phyloP scores from a whole-genome alignment of 2,329 filamentous ascomycete species.

The Monilinia fructicola region DNA sequence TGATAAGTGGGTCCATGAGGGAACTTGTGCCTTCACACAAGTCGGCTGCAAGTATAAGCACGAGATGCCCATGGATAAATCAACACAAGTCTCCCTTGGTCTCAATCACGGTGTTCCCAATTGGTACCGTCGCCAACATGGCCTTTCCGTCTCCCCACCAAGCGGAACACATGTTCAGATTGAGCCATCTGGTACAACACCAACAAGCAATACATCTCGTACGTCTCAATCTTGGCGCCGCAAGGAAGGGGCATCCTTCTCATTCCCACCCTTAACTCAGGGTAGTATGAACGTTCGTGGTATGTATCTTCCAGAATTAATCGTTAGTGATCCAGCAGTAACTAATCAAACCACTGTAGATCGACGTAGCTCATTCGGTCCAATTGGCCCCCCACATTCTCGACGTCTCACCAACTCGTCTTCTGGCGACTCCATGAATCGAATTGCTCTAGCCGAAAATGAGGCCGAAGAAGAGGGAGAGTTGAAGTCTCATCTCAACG shows the following conservation, averaged over 20 bases:
- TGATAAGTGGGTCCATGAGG: slow-evolving; percentile 85
- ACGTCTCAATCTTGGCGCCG: slow-evolving; percentile 21
- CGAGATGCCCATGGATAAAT: slow-evolving; percentile 74
- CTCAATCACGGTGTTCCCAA: slow-evolving; percentile 61
- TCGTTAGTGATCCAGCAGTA: not conserved
- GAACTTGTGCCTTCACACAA: slow-evolving; percentile 80
- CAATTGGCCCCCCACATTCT: slow-evolving; percentile 20
- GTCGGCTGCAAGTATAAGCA: slow-evolving; percentile 89
- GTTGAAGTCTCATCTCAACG: not conserved
- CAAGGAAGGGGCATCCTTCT: slow-evolving; percentile 2
- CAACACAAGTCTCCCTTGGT: slow-evolving; percentile 67
- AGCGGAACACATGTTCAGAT: slow-evolving; percentile 11
- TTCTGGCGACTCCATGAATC: not conserved
- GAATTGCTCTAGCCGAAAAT: slow-evolving; percentile 1
- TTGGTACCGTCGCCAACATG: slow-evolving; percentile 20
- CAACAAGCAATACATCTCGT: slow-evolving; percentile 1
- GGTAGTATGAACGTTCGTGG: slow-evolving; percentile 6
- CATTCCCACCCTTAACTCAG: not conserved
- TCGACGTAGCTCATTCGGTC: slow-evolving; percentile 19
- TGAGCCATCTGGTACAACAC: slow-evolving; percentile 9
- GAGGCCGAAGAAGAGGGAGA: not conserved
- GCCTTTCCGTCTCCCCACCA: not conserved
- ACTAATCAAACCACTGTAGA: not conserved
- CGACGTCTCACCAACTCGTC: slow-evolving; percentile 20
- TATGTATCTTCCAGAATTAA: not conserved